phyloP scores from a whole-genome alignment of 108 stramenopile genomes.

The Cyclostephanos invisitatus region DNA sequence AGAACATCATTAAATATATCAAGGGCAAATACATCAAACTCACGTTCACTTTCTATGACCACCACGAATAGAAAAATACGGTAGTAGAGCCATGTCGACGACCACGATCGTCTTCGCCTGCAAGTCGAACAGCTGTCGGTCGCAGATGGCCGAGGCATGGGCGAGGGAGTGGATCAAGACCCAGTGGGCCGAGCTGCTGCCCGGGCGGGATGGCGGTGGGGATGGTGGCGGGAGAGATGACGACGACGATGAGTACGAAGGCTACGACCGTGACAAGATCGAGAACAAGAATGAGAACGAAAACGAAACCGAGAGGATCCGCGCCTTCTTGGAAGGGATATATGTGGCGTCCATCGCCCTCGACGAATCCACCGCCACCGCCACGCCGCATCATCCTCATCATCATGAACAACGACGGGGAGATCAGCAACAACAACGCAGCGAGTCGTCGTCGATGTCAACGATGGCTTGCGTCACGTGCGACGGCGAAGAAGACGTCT shows the following conservation, averaged over 20 bases:
- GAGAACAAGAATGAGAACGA: too few relatives aligned
- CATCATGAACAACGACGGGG: too few relatives aligned
- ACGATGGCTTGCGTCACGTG: constrained; percentile 34
- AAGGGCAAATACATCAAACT: too few relatives aligned
- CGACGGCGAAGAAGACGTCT: constrained; percentile 21
- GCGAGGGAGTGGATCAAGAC: constrained; percentile 40
- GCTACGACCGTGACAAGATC: background rate
- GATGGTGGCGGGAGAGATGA: background rate
- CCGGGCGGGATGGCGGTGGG: background rate
- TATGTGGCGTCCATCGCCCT: constrained; percentile 39
- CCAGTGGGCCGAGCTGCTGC: constrained; percentile 19
- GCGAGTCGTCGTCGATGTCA: background rate
- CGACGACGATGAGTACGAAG: background rate
- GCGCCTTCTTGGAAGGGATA: constrained; percentile 35
- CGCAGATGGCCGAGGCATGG: constrained; percentile 61
- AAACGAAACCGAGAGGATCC: constrained; percentile 10
- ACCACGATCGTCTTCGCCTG: constrained; percentile 54
- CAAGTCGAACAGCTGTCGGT: constrained; percentile 53
- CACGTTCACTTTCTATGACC: too few relatives aligned
- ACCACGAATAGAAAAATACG: too few relatives aligned
- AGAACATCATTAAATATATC: too few relatives aligned
- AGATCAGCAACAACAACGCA: too few relatives aligned
- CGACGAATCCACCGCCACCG: constrained; percentile 32
- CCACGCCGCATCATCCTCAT: background rate
- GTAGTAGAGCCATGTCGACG: constrained; percentile 31